Conservation (phyloP, 1,284 basidiomycete species). For the Naganishia albida region DNA sequence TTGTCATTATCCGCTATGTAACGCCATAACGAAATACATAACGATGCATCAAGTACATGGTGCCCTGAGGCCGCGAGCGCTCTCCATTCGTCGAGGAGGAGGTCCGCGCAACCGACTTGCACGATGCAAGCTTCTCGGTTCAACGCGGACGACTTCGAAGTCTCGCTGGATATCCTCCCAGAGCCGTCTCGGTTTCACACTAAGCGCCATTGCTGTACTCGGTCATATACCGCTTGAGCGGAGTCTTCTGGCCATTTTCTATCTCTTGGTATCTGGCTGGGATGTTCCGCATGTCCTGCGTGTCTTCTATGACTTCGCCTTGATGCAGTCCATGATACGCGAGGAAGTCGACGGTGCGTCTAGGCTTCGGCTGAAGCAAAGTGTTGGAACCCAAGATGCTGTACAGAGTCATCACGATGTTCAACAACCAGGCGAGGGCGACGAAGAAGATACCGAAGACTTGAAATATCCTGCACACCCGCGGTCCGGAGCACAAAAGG, state of each 20-base stretch:
- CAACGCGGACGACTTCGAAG: too few species aligned
- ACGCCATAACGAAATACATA: slow-evolving; percentile 14
- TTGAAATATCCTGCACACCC: slow-evolving; percentile 1
- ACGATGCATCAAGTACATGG: slow-evolving; percentile 2
- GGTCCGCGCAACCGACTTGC: too few species aligned
- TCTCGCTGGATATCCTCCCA: too few species aligned
- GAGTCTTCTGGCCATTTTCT: slow-evolving; percentile 4
- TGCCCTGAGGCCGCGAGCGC: too few species aligned
- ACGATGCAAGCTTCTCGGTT: too few species aligned
- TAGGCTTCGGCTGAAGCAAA: slow-evolving; percentile 7
- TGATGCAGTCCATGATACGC: slow-evolving; percentile 22
- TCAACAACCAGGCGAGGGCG: slow-evolving; percentile 5
- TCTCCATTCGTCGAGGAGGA: too few species aligned
- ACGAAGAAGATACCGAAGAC: slow-evolving; percentile 20
- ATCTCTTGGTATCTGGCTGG: background rate
- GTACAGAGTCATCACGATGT: slow-evolving; percentile 20
- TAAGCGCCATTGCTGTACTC: slow-evolving; percentile 12
- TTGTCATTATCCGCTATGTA: background rate
- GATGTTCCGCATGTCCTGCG: background rate
- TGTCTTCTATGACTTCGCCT: slow-evolving; percentile 20
- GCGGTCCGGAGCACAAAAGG: background rate
- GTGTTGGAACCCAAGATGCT: slow-evolving; percentile 6
- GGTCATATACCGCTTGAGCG: slow-evolving; percentile 3
- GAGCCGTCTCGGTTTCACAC: background rate
- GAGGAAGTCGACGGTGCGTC: slow-evolving; percentile 2